These are phyloP conservation scores for Aspergillus ibericus DNA, from an alignment of 2,329 filamentous ascomycete species.

Conservation along the genomic window DNA sequence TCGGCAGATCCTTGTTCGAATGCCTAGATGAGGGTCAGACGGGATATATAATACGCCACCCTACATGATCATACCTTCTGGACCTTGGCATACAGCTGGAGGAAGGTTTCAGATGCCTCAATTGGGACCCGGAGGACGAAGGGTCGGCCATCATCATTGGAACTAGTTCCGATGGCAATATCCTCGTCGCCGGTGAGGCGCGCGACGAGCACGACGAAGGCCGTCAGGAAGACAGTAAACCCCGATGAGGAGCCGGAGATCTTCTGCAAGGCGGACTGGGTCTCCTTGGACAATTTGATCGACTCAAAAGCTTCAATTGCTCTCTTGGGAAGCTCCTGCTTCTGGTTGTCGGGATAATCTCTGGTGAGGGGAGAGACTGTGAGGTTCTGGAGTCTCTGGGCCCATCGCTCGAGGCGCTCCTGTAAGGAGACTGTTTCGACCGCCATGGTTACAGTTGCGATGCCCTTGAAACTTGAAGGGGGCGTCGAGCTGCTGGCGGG, in stretches of 20 bases:
- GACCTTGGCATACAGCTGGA: conserved; percentile 41
- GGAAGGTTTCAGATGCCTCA: conserved; percentile 42
- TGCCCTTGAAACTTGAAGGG: conserved; percentile 7
- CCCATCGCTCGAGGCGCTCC: conserved; percentile 44
- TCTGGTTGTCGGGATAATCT: conserved; percentile 44
- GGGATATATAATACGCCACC: neutral
- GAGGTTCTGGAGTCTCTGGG: conserved; percentile 42
- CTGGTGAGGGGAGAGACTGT: conserved; percentile 47
- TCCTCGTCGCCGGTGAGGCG: conserved; percentile 52
- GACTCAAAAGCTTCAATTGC: conserved; percentile 47
- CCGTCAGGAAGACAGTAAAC: conserved; percentile 46
- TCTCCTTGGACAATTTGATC: conserved; percentile 37
- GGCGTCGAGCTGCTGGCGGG: neutral
- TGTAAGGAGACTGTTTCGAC: conserved; percentile 35
- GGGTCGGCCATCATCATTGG: conserved; percentile 44
- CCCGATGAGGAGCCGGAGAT: conserved; percentile 35
- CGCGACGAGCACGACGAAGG: conserved; percentile 46
- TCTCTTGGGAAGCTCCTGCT: conserved; percentile 38
- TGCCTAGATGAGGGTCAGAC: conserved; percentile 27
- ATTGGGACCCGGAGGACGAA: conserved; percentile 48
- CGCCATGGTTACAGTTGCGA: conserved; percentile 33
- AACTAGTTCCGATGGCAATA: conserved; percentile 49
- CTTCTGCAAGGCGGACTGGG: conserved; percentile 40
- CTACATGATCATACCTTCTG: conserved; percentile 33
- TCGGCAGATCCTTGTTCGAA: conserved; percentile 44